phyloP scores from a whole-genome alignment of 1,284 basidiomycete species.

The Microbotryum saponariae region DNA sequence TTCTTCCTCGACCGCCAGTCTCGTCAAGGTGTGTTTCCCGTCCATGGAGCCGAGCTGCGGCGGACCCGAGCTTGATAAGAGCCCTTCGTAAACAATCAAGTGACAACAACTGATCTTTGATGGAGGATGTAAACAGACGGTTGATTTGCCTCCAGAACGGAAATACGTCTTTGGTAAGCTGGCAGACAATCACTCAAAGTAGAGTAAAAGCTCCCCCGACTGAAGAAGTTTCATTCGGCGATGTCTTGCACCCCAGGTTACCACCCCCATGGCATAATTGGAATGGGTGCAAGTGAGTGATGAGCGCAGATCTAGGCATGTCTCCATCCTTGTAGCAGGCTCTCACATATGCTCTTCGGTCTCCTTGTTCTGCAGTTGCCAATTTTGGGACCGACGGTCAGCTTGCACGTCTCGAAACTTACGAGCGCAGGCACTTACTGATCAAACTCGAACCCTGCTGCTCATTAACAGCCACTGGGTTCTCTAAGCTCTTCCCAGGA shows the following conservation, averaged over 20 bases:
- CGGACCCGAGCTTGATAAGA: no score
- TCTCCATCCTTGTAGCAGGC: neutral
- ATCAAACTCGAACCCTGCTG: neutral
- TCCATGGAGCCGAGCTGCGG: constrained; percentile 35
- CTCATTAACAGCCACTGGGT: constrained; percentile 67
- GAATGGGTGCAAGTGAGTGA: constrained; percentile 52
- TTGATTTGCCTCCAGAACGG: constrained; percentile 76
- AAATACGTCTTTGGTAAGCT: constrained; percentile 75
- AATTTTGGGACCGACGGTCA: constrained; percentile 87
- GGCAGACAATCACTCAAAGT: no score
- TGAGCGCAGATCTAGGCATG: constrained; percentile 2
- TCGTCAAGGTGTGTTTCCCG: neutral
- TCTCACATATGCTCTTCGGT: neutral
- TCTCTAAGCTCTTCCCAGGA: constrained; percentile 81
- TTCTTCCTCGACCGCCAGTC: constrained; percentile 8
- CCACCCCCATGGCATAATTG: constrained; percentile 91
- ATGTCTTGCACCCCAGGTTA: constrained; percentile 48
- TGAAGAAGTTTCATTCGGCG: neutral
- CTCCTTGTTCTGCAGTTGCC: constrained; percentile 47
- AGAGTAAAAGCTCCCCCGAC: no score
- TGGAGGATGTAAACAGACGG: constrained; percentile 51
- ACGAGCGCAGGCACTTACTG: neutral
- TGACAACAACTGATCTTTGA: no score
- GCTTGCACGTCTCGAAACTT: constrained; percentile 18
- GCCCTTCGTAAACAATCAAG: no score